phyloP scores from a whole-genome alignment of 768 basidiomycete genomes.

The Obba rivulosa region DNA sequence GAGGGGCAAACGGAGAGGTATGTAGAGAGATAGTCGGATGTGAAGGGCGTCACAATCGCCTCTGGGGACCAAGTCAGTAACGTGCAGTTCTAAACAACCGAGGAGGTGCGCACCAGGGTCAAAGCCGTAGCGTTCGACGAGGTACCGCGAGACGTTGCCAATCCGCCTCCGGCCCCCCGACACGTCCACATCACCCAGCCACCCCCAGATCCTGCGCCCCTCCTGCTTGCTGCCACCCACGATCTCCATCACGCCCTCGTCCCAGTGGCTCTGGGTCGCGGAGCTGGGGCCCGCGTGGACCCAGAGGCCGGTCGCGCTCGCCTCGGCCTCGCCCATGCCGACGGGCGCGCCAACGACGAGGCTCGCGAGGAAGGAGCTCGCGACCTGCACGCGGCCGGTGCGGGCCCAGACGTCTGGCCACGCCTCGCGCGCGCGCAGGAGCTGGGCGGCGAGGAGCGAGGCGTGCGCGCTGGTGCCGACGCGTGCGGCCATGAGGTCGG shows the following conservation, averaged over 20 bases:
- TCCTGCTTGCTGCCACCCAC: slow-evolving; percentile 74
- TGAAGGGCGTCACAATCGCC: slow-evolving; percentile 70
- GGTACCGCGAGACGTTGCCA: slow-evolving; percentile 66
- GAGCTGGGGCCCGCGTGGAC: slow-evolving; percentile 33
- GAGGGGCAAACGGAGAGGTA: slow-evolving; percentile 77
- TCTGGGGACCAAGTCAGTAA: slow-evolving; percentile 33
- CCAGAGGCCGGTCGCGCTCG: slow-evolving; percentile 78
- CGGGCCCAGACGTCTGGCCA: slow-evolving; percentile 78
- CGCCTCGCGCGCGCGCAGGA: slow-evolving; percentile 71
- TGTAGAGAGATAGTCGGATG: slow-evolving; percentile 66
- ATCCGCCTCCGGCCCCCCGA: slow-evolving; percentile 58
- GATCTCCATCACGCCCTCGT: slow-evolving; percentile 72
- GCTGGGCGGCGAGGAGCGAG: slow-evolving; percentile 69
- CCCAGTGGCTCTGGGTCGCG: slow-evolving; percentile 48
- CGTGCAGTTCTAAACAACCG: neutral
- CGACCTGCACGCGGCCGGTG: slow-evolving; percentile 75
- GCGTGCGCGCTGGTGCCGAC: slow-evolving; percentile 71
- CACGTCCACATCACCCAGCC: slow-evolving; percentile 80
- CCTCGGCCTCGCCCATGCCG: slow-evolving; percentile 69
- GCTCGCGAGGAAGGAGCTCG: slow-evolving; percentile 68
- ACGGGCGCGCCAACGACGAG: slow-evolving; percentile 69
- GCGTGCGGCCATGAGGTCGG: slow-evolving; percentile 70
- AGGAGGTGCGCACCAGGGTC: slow-evolving; percentile 48
- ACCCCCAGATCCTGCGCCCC: slow-evolving; percentile 62
- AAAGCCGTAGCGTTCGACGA: slow-evolving; percentile 78